Evolutionary conservation across 2,329 filamentous ascomycete species (phyloP).

Genomic region (Alternaria solani): DNA sequence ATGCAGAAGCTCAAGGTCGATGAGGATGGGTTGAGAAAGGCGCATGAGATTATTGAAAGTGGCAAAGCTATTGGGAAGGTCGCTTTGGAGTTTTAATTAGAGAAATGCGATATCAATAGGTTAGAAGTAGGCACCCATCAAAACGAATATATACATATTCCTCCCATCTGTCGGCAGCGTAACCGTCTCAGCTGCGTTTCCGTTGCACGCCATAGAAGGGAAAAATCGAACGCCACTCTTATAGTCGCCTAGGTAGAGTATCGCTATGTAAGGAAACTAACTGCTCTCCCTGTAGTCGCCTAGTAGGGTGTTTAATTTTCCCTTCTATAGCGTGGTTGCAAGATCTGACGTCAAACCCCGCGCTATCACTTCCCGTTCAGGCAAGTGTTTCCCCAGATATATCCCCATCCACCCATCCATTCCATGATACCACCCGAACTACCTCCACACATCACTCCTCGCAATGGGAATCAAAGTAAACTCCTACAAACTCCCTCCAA

Average conservation of each 20-base stretch:
- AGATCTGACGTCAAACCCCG: slow-evolving; percentile 18
- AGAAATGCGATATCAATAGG: background rate
- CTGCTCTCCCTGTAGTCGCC: no score
- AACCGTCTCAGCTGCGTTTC: background rate
- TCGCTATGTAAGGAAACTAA: no score
- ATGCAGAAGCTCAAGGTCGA: slow-evolving; percentile 11
- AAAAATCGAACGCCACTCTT: no score
- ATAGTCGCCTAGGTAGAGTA: no score
- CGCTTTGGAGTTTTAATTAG: slow-evolving; percentile 6
- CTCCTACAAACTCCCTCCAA: slow-evolving; percentile 36
- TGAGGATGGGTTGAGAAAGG: slow-evolving; percentile 9
- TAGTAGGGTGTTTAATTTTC: no score
- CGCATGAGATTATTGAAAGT: slow-evolving; percentile 10
- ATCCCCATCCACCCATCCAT: background rate
- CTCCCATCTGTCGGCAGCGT: background rate
- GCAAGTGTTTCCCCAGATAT: slow-evolving; percentile 9
- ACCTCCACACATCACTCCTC: background rate
- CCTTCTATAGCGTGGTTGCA: no score
- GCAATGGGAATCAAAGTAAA: slow-evolving; percentile 24
- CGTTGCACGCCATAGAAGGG: no score
- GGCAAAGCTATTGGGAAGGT: slow-evolving; percentile 12
- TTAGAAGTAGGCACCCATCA: background rate
- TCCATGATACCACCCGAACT: background rate
- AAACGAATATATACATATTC: background rate
- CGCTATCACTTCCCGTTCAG: slow-evolving; percentile 6